phyloP scores from a whole-genome alignment of 192 early-diverging fungal species.

The Coemansia sp. region DNA sequence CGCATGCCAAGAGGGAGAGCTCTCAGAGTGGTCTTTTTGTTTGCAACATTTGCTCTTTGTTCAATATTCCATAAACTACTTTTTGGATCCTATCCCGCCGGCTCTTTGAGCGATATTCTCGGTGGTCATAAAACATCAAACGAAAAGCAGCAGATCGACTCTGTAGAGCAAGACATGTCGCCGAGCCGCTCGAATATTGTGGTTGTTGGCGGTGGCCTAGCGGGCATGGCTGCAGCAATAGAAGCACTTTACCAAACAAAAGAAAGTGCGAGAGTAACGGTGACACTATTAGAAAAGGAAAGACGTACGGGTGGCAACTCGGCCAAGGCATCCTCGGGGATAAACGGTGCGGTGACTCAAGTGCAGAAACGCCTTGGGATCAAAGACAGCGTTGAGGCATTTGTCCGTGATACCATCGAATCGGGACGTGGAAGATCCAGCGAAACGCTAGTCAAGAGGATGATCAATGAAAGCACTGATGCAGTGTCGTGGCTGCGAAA shows the following conservation, averaged over 20 bases:
- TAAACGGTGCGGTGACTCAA: constrained; percentile 90
- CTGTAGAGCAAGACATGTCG: constrained; percentile 1
- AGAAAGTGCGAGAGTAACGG: constrained; percentile 9
- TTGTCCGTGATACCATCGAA: constrained; percentile 82
- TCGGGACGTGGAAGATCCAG: constrained; percentile 83
- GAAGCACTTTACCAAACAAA: constrained; percentile 40
- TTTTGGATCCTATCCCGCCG: background rate
- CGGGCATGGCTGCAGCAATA: constrained; percentile 39
- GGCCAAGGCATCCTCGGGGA: constrained; percentile 96
- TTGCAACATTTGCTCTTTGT: background rate
- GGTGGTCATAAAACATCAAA: background rate
- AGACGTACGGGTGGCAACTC: constrained; percentile 75
- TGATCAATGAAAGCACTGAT: constrained; percentile 80
- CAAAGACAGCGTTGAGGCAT: constrained; percentile 80
- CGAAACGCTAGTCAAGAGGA: constrained; percentile 77
- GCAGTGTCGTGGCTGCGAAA: constrained; percentile 94
- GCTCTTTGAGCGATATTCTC: background rate
- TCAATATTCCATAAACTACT: background rate
- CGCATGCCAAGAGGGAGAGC: background rate
- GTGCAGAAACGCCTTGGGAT: constrained; percentile 72
- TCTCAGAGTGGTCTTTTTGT: too few relatives aligned
- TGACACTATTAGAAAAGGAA: constrained; percentile 44
- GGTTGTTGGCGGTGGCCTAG: constrained; percentile 40
- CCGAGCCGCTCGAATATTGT: constrained; percentile 23
- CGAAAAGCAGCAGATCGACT: background rate